A percentile compares a stretch with the other conserved stretches of the same genome.
These are phyloP conservation scores for Cantharellus anzutake DNA, from an alignment of 768 basidiomycete species.

Conservation along the genomic window DNA sequence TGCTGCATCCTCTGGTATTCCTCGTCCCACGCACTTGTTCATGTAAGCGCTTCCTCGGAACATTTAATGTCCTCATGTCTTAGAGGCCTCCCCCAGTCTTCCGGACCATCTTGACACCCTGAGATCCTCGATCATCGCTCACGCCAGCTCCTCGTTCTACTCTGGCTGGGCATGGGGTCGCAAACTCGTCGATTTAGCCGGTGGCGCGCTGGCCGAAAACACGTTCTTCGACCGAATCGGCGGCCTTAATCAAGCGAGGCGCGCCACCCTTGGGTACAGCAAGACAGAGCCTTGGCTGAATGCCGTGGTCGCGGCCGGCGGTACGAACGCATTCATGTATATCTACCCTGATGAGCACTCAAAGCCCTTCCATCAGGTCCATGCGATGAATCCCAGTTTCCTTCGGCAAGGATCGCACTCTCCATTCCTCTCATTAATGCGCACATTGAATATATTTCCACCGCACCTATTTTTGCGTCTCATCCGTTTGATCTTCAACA, in stretches of 20 bases:
- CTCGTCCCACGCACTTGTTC: constrained; percentile 56
- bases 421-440: constrained; percentile 57
- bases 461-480: constrained; percentile 64
- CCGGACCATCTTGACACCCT: constrained; percentile 41
- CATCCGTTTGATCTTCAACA: constrained; percentile 76
- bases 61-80: neutral
- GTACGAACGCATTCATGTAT: constrained; percentile 21
- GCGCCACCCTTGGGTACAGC: constrained; percentile 32
- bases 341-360: constrained; percentile 8
- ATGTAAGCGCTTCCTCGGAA: constrained; percentile 13
- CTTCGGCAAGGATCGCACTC: constrained; percentile 50
- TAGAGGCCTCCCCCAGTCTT: constrained; percentile 11
- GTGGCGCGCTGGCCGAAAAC: constrained; percentile 60
- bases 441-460: constrained; percentile 39
- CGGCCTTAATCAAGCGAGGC: constrained; percentile 24
- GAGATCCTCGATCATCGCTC: constrained; percentile 31
- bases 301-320: constrained; percentile 52
- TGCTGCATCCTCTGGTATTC: constrained; percentile 9
- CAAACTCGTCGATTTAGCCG: constrained; percentile 44
- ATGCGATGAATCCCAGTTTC: constrained; percentile 30
- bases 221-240: constrained; percentile 64
- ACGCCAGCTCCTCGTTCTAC: constrained; percentile 32
- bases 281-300: constrained; percentile 22
- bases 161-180: constrained; percentile 58
- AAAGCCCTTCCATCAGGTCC: constrained; percentile 21